Percentiles rank a stretch among this genome's conserved stretches.
Conservation (phyloP, 306 rosid genomes). For the Casuarina cunninghamiana region DNA sequence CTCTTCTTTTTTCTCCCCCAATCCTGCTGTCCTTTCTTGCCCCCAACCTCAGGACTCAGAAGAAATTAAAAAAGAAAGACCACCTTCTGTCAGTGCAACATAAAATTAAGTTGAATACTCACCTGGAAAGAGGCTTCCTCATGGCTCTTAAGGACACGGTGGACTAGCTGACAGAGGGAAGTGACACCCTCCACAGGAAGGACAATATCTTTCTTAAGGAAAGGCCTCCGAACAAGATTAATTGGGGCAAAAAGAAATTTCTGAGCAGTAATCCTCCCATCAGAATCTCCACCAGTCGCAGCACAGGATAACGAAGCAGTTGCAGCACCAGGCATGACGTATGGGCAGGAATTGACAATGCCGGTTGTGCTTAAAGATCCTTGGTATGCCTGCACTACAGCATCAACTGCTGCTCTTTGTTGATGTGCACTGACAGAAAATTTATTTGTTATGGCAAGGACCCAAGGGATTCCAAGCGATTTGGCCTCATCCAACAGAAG, state of each 20-base stretch:
- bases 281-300: constrained; percentile 48
- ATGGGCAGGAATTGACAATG: constrained; percentile 80
- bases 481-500: constrained; percentile 94
- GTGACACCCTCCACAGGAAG: constrained; percentile 82
- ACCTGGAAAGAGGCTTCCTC: constrained; percentile 94
- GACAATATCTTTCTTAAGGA: constrained; percentile 71
- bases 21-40: not conserved
- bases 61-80: not conserved
- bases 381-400: constrained; percentile 76
- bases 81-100: not conserved
- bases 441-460: constrained; percentile 92
- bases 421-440: constrained; percentile 95
- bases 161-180: constrained; percentile 68
- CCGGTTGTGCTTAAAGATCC: constrained; percentile 64
- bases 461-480: constrained; percentile 94
- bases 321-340: constrained; percentile 73
- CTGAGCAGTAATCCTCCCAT: constrained; percentile 51
- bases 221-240: constrained; percentile 70
- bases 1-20: too few species aligned
- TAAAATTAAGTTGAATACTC: constrained; percentile 10
- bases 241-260: constrained; percentile 69
- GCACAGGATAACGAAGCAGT: constrained; percentile 66
- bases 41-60: not conserved
- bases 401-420: constrained; percentile 74
- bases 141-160: constrained; percentile 51